phyloP scores from a whole-genome alignment of 2,329 filamentous ascomycete genomes.

The Colletotrichum tamarilloi region DNA sequence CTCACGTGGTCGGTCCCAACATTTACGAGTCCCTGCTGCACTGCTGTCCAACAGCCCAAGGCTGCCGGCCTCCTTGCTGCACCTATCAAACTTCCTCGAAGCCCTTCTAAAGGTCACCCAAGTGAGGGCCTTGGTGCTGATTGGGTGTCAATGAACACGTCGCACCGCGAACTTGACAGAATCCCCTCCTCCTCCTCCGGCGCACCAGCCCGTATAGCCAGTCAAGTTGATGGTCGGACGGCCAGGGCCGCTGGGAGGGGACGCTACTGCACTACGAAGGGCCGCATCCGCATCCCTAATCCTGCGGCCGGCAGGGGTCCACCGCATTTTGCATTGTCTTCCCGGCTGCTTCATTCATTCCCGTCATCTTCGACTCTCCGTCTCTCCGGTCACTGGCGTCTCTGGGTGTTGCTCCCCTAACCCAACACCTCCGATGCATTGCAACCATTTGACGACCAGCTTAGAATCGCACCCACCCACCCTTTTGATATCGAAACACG shows the following conservation, averaged over 20 bases:
- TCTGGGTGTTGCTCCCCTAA: constrained; percentile 15
- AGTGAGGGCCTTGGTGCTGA: constrained; percentile 12
- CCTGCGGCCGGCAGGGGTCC: constrained; percentile 22
- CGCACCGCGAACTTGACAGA: constrained; percentile 6
- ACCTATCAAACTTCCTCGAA: constrained; percentile 41
- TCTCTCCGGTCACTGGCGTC: constrained; percentile 1
- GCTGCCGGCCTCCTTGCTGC: constrained; percentile 42
- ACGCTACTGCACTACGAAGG: constrained; percentile 33
- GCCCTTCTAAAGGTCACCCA: constrained; percentile 20
- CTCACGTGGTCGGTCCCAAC: constrained; percentile 35
- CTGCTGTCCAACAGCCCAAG: constrained; percentile 35
- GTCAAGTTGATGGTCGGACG: constrained; percentile 2
- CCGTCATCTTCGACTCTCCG: background rate
- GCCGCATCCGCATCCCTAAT: constrained; percentile 34
- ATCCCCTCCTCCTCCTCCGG: constrained; percentile 8
- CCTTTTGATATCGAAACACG: constrained; percentile 2
- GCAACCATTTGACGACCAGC: background rate
- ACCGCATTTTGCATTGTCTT: constrained; percentile 17
- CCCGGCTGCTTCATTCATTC: background rate
- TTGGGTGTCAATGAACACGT: constrained; percentile 30
- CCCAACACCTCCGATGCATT: constrained; percentile 14
- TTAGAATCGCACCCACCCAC: constrained; percentile 24
- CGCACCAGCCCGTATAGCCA: constrained; percentile 13
- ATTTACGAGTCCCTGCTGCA: constrained; percentile 30
- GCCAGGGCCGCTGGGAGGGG: constrained; percentile 29